These are phyloP conservation scores for Fusarium oligoseptatum DNA, from an alignment of 2,329 filamentous ascomycete species.

Conservation along the genomic window DNA sequence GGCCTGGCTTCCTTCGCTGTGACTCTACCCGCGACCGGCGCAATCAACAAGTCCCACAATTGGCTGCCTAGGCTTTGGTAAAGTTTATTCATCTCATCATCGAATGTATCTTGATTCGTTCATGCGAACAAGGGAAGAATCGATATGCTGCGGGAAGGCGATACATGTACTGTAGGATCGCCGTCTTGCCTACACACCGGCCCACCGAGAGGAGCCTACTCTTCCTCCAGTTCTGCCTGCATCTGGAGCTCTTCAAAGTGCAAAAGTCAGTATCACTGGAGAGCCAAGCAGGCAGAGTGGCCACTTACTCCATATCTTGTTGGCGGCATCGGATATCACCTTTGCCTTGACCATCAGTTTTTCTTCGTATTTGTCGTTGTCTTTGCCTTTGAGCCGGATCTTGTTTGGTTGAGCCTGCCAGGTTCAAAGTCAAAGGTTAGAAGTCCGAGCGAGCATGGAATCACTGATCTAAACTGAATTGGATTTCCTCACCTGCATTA, in stretches of 20 bases:
- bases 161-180: background rate
- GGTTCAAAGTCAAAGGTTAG: background rate
- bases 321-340: constrained; percentile 77
- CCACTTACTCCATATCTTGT: constrained; percentile 74
- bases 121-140: background rate
- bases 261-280: constrained; percentile 20
- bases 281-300: background rate
- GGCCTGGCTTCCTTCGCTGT: constrained; percentile 11
- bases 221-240: constrained; percentile 63
- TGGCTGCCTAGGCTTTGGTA: background rate
- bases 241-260: constrained; percentile 60
- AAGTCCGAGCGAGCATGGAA: background rate
- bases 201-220: constrained; percentile 44
- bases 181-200: background rate
- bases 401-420: constrained; percentile 76
- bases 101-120: background rate
- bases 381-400: constrained; percentile 64
- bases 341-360: constrained; percentile 77
- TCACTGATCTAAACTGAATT: background rate
- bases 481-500: constrained; percentile 71
- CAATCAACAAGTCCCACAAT: background rate
- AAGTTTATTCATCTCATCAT: constrained; percentile 3
- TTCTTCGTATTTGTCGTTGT: constrained; percentile 71
- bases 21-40: background rate
- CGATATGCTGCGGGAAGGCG: background rate